Percentiles rank a stretch among this genome's conserved stretches.
phyloP scores from a whole-genome alignment of 345 rosid species.

The Acer yangbiense region DNA sequence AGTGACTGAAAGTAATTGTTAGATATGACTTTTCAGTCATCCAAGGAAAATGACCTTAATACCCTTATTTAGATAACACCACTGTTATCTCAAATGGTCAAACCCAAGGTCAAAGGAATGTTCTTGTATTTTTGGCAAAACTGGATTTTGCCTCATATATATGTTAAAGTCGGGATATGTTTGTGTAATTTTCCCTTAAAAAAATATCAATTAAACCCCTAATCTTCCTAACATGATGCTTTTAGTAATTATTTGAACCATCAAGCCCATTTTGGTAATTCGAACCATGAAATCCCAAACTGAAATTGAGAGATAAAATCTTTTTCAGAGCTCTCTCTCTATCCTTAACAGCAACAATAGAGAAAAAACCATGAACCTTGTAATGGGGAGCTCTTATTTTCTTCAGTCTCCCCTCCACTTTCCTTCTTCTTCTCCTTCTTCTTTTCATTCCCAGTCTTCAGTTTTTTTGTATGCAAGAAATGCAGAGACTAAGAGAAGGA shows the following conservation, averaged over 20 bases:
- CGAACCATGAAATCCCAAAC: not conserved
- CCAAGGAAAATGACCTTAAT: too few relatives aligned
- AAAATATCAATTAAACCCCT: too few relatives aligned
- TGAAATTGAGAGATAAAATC: not conserved
- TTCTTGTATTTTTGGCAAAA: too few relatives aligned
- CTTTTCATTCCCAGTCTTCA: constrained; percentile 38
- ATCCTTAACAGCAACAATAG: not conserved
- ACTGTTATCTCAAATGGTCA: too few relatives aligned
- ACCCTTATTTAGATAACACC: too few relatives aligned
- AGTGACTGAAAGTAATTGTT: too few relatives aligned
- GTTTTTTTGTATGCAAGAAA: constrained; percentile 30
- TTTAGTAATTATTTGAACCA: not conserved
- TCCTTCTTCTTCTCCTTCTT: constrained; percentile 26
- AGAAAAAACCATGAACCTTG: not conserved
- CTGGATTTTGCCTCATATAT: too few relatives aligned
- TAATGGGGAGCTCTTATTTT: constrained; percentile 49
- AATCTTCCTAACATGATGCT: not conserved
- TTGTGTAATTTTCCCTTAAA: too few relatives aligned
- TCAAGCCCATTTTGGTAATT: not conserved
- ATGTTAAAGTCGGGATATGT: too few relatives aligned
- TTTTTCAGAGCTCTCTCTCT: not conserved
- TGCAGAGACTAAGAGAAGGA: constrained; percentile 42
- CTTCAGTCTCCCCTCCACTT: constrained; percentile 38
- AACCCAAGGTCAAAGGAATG: too few relatives aligned
- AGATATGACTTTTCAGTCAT: too few relatives aligned